Evolutionary conservation across 2,329 filamentous ascomycete genomes (phyloP), one percentile per base, ranked within the genome.

Genomic region (Thielaviopsis populi): DNA sequence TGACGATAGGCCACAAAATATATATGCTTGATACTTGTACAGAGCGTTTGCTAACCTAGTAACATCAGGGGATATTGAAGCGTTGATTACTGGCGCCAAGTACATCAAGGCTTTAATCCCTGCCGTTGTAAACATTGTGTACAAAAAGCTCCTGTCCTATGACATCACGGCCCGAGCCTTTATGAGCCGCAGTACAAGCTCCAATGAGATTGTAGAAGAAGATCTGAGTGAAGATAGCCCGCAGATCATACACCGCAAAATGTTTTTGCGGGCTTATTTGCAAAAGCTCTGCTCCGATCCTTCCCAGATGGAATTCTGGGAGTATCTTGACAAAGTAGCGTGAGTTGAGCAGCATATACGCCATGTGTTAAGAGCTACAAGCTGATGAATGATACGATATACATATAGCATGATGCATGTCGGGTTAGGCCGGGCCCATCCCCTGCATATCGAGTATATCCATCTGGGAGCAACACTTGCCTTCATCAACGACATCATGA

Each of bases 31-130:
- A 33, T 33, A 7, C 30, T 3, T 33, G 30, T 33, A 7, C 7
- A 33, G 3, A 3, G 7, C 30, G 7, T 37, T 10, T 8, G 33
- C 8, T 37, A 37, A 37, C 33, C 33, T 37, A 8, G 4, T 8
- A 41, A 41, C 61, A 42, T 33, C 22, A 66, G 87, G 80, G 67
- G 87, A 91, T 70, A 84, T 89, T 64, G 85, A 87, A 68, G 86
- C 87, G 46, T 79, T 91, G 46, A 78, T 82, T 17, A 77, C 79
- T 3, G 87, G 87, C 67, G 78, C 83, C 66, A 89, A 89, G 73
- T 91, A 90, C 74, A 86, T 91, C 76, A 87, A 87, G 70, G 83
- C 85, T n/a, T 80, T 92, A 33, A 91, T 94, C 68, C 89, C 89
- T 1, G 86, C 88, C 56, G 81, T 94, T 24, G 88, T 92, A 70